phyloP scores from a whole-genome alignment of 73 alveolate species.

The Tetrahymena elliotti region DNA sequence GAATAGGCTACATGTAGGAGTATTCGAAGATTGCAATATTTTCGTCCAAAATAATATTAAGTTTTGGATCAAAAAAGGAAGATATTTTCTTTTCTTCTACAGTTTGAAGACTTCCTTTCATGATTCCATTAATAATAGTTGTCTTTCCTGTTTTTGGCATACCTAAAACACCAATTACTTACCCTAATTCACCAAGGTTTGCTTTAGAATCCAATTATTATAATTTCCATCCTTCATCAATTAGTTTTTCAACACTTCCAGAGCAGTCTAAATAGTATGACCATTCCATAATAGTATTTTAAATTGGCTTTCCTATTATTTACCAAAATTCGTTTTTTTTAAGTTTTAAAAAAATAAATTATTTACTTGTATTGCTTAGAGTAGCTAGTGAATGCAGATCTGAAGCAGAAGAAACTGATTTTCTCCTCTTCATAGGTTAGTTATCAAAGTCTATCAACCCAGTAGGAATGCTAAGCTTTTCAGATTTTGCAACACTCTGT shows the following conservation, averaged over 20 bases:
- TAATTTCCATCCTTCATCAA: not conserved
- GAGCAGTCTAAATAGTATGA: not conserved
- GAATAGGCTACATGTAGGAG: not conserved
- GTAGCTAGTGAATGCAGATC: not conserved
- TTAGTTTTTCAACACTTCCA: not conserved
- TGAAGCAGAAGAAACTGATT: not conserved
- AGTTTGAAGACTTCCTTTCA: not conserved
- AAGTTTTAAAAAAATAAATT: not conserved
- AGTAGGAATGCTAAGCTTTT: not conserved
- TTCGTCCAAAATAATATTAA: not conserved
- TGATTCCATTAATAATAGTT: not conserved
- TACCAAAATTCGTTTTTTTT: not conserved
- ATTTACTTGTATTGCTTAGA: not conserved
- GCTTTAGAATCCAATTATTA: not conserved
- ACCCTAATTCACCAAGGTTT: not conserved
- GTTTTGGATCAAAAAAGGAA: not conserved
- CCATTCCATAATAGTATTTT: not conserved
- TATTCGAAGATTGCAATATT: not conserved
- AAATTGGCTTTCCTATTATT: not conserved
- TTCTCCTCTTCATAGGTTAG: not conserved
- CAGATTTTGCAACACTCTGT: not conserved
- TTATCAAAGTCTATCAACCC: not conserved
- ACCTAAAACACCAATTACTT: not conserved
- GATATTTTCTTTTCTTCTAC: not conserved
- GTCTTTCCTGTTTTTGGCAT: not conserved